These are phyloP conservation scores for Rachicladosporium sp. DNA, from an alignment of 2,329 filamentous ascomycete species.

Conservation along the genomic window DNA sequence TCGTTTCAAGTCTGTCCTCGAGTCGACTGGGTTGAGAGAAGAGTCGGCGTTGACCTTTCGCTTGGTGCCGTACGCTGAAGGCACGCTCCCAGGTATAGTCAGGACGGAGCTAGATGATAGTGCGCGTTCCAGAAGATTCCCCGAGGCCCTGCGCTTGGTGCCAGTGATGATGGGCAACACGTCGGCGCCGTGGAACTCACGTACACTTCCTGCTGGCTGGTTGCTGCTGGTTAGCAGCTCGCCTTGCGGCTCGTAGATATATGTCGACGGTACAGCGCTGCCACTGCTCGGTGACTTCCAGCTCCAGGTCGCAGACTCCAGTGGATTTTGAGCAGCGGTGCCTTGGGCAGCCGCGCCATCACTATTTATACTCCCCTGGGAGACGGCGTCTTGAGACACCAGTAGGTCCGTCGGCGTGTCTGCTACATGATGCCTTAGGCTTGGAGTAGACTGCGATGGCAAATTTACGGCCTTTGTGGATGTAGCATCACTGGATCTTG, in stretches of 20 bases:
- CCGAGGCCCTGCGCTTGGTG: slow-evolving; percentile 2
- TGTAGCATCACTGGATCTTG: too few species aligned
- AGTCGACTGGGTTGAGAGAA: slow-evolving; percentile 1
- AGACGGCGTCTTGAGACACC: too few species aligned
- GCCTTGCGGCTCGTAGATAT: slow-evolving; percentile 33
- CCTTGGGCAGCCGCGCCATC: too few species aligned
- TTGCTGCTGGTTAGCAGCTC: slow-evolving; percentile 26
- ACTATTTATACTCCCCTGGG: too few species aligned
- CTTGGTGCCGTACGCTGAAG: slow-evolving; percentile 8
- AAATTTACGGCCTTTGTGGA: too few species aligned
- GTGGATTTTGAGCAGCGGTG: too few species aligned
- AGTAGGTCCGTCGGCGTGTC: too few species aligned
- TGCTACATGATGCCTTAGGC: too few species aligned
- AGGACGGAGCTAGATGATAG: slow-evolving; percentile 4
- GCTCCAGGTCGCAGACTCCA: too few species aligned
- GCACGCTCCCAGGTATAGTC: slow-evolving; percentile 3
- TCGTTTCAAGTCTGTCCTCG: slow-evolving; percentile 5
- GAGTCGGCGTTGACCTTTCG: slow-evolving; percentile 1
- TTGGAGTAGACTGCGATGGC: too few species aligned
- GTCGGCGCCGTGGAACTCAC: slow-evolving; percentile 29
- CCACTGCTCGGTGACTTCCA: too few species aligned
- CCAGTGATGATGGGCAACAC: slow-evolving; percentile 5
- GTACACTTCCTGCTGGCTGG: slow-evolving; percentile 7
- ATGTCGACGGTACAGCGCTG: slow-evolving; percentile 2
- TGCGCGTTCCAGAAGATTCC: slow-evolving; percentile 5